Percentiles rank a stretch among this genome's conserved stretches.
Evolutionary conservation across 2,329 filamentous ascomycete genomes (phyloP).

Genomic region (Aspergillus aculeatinus): DNA sequence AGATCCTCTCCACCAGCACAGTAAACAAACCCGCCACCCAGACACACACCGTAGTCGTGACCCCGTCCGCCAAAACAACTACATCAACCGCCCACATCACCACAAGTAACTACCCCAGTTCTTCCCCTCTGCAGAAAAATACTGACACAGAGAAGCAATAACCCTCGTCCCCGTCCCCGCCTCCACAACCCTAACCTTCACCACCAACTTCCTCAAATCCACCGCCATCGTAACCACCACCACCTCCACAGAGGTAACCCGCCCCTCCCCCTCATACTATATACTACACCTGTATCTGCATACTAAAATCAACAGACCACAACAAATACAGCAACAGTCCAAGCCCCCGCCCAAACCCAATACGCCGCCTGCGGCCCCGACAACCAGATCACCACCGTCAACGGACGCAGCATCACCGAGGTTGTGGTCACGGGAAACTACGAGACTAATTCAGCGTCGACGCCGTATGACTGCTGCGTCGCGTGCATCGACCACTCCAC

Average conservation of each 20-base stretch:
- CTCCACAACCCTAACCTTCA: neutral
- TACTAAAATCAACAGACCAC: neutral
- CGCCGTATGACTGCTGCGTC: neutral
- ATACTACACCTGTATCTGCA: too few relatives aligned
- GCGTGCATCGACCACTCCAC: neutral
- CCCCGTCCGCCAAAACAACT: neutral
- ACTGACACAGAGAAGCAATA: neutral
- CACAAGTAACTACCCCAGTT: neutral
- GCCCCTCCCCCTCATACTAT: neutral
- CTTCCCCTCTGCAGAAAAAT: neutral
- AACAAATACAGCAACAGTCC: neutral
- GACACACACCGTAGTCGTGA: neutral
- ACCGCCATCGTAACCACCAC: neutral
- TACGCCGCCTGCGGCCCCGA: neutral
- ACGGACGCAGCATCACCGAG: neutral
- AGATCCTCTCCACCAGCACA: neutral
- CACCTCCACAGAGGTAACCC: neutral
- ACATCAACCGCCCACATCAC: neutral
- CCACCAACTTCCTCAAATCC: neutral
- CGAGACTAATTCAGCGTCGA: neutral
- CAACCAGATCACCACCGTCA: neutral
- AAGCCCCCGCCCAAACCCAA: neutral
- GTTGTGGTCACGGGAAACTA: neutral
- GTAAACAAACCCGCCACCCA: neutral
- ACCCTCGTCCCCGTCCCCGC: neutral